Evolutionary conservation across 352 stramenopile species (phyloP), one percentile per base, ranked within the genome.

Genomic region (Saprolegnia diclina): DNA sequence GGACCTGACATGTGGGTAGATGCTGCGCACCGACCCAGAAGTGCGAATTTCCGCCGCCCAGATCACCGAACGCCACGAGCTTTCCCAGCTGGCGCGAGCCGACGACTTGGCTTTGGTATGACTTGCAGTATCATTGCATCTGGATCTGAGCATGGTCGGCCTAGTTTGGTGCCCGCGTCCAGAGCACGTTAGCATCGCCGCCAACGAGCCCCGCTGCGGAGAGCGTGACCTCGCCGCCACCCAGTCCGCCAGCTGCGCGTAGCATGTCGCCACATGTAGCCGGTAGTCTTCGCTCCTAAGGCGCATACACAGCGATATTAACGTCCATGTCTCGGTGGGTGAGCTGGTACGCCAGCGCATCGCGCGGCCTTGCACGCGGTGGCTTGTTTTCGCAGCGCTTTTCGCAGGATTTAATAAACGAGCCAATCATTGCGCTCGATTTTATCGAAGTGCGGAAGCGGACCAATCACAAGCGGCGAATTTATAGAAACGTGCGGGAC

Each of bases 1-100:
- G 11, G 19, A 11, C 22, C 14, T 44, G 18, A 26, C 7, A 24
- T 62, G n/a, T 50, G 21, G 48, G 5, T 56, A 91, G 83, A 91
- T 91, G 82, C 85, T 92, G 75, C 67, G 84, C 54, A 71, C 76
- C 0, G 72, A 87, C 65, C 74, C 81, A 50, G 42, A 32, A 29
- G 61, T 73, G 9, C 73, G 85, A 48, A 81, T 81, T 0, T 87
- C 71, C 32, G 79, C 81, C 35, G 42, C 64, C 6, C 56, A 72
- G 1, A 79, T 92, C 35, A 24, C 85, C 5, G 67, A 73, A 14
- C 72, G 72, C 24, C 67, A 74, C 19, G 62, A 54, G 10, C 56
- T 83, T 16, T 14, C 19, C 42, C 13, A 14, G 42, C 13, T 48
- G 18, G 13, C 42, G 42, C 18, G 13, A 1, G 1, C 42, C 13